phyloP scores from a whole-genome alignment of 345 rosid genomes.

The Pugionium dolabratum region DNA sequence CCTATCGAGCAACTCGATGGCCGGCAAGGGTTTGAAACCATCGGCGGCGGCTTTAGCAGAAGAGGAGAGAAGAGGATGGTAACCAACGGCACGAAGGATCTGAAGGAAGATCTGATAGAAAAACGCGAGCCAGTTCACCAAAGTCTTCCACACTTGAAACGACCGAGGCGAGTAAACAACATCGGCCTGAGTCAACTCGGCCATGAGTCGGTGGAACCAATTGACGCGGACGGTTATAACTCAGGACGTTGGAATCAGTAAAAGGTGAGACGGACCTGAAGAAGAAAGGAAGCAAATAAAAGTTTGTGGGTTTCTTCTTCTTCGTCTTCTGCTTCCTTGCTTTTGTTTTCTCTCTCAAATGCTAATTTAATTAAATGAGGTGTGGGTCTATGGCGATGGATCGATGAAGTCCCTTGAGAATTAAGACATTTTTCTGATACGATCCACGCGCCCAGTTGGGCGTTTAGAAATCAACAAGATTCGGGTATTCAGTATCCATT shows the following conservation, averaged over 20 bases:
- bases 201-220: constrained; percentile 48
- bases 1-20: constrained; percentile 62
- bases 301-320: constrained; percentile 3
- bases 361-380: not conserved
- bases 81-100: constrained; percentile 70
- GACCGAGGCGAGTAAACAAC: constrained; percentile 69
- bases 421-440: constrained; percentile 11
- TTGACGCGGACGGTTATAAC: not conserved
- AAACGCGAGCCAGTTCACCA: constrained; percentile 79
- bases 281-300: constrained; percentile 30
- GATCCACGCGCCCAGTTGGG: constrained; percentile 39
- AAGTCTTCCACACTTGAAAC: constrained; percentile 60
- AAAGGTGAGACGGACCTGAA: constrained; percentile 5
- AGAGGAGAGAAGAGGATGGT: constrained; percentile 65
- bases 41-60: constrained; percentile 48
- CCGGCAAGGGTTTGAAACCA: constrained; percentile 73
- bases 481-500: too few species aligned
- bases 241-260: constrained; percentile 13
- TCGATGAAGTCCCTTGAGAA: constrained; percentile 28
- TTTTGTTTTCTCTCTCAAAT: constrained; percentile 16
- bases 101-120: constrained; percentile 79
- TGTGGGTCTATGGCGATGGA: constrained; percentile 35
- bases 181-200: constrained; percentile 92
- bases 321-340: not conserved
- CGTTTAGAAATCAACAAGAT: too few species aligned